Percentiles rank a stretch among this genome's conserved stretches.
Conservation (phyloP, 495 filamentous ascomycete genomes). For the Pyrenula massariospora region DNA sequence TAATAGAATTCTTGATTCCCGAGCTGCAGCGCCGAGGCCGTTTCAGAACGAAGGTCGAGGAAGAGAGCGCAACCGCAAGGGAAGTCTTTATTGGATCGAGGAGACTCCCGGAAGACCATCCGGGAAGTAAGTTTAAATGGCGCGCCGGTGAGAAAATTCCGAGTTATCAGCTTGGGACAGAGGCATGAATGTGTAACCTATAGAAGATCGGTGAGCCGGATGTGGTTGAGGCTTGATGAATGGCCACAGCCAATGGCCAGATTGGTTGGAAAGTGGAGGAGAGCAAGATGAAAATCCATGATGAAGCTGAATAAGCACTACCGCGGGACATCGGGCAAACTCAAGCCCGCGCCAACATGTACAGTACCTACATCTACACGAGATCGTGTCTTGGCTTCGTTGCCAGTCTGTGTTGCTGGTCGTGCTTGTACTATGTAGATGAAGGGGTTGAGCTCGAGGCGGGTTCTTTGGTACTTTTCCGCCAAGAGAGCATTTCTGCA, state of each 20-base stretch:
- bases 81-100: constrained; percentile 33
- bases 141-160: constrained; percentile 14
- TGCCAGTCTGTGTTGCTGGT: not conserved
- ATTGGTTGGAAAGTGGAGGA: not conserved
- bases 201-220: not conserved
- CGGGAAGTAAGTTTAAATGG: constrained; percentile 21
- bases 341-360: too few species aligned
- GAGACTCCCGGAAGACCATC: constrained; percentile 17
- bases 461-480: not conserved
- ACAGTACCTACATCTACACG: too few species aligned
- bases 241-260: not conserved
- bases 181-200: not conserved
- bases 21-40: constrained; percentile 36
- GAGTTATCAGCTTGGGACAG: constrained; percentile 4
- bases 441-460: not conserved
- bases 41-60: constrained; percentile 37
- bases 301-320: not conserved
- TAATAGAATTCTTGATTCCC: constrained; percentile 39
- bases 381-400: not conserved
- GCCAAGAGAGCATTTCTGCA: not conserved
- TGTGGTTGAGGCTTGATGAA: not conserved
- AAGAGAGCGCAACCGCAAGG: constrained; percentile 35
- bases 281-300: not conserved
- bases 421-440: not conserved
- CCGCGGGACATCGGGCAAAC: not conserved